These are phyloP conservation scores for Nyctanthes arbortristis DNA, from an alignment of 257 asterid species.

Conservation along the genomic window DNA sequence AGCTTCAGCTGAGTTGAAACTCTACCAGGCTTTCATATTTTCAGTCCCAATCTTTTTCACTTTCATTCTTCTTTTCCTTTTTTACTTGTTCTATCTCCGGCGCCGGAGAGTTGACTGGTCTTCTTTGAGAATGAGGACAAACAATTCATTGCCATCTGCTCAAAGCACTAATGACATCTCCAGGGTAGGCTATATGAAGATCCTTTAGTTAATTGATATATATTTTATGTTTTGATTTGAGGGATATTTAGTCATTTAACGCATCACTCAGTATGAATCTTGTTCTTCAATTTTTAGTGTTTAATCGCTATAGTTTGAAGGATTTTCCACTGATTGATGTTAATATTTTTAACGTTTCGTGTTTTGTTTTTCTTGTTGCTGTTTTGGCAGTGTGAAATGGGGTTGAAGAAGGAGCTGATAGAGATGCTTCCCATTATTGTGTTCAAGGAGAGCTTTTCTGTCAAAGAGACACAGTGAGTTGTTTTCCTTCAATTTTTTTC, in stretches of 20 bases:
- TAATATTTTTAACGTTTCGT: too few species aligned
- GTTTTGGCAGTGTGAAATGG: slow-evolving; percentile 63
- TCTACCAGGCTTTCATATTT: slow-evolving; percentile 78
- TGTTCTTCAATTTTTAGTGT: neutral
- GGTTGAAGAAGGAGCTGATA: slow-evolving; percentile 76
- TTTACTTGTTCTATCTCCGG: slow-evolving; percentile 70
- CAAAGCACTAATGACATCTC: slow-evolving; percentile 38
- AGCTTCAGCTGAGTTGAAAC: slow-evolving; percentile 54
- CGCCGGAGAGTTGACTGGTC: slow-evolving; percentile 72
- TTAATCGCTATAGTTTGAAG: neutral
- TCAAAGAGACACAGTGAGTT: slow-evolving; percentile 69
- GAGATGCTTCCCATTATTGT: slow-evolving; percentile 82
- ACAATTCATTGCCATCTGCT: slow-evolving; percentile 27
- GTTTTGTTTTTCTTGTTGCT: slow-evolving; percentile 11
- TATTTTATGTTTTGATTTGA: neutral
- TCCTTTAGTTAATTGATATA: neutral
- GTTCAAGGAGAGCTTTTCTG: slow-evolving; percentile 71
- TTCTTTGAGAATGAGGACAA: slow-evolving; percentile 57
- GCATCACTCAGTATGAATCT: neutral
- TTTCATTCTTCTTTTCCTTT: slow-evolving; percentile 57
- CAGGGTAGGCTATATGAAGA: slow-evolving; percentile 29
- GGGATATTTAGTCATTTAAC: too few species aligned
- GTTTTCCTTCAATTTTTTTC: too few species aligned
- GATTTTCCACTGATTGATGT: neutral
- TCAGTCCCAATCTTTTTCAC: slow-evolving; percentile 73